Evolutionary conservation across 208 protist genomes (phyloP), one percentile per base, ranked within the genome.

Genomic region (Trypanosoma brucei): DNA sequence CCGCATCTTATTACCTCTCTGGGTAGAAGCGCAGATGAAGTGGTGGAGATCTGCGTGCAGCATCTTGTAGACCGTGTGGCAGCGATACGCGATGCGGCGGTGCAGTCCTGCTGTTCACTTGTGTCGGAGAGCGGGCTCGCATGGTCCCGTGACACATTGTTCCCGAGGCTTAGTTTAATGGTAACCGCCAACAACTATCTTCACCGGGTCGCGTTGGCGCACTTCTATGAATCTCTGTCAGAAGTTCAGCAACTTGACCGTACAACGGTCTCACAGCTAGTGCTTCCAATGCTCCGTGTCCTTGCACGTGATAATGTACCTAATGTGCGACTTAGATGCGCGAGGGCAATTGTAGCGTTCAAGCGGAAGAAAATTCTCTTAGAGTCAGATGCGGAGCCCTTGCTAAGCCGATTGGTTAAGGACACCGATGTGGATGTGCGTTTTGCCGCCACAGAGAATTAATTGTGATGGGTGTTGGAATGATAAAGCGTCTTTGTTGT

Each of bases 321-420:
- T 3, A 95, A 95, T 62, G 89, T 95, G 58, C 89, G 89, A 0
- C 55, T 93, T 46, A 88, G 87, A 63, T 83, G 86, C 6, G 86
- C 84, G 48, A 76, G 80, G 62, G 85, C 83, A 4, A 68, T 89
- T 22, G 50, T 79, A 14, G 78, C 81, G 36, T 76, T 92, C 30
- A 77, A 70, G 38, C 46, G 40, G 11, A 63, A 62, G 2, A 74
- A 78, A 22, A 86, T 90, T 66, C 55, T 89, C 40, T 48, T 81
- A 7, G 65, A 70, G 5, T 65, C 65, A 34, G 70, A 88, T 11
- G 69, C 74, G 6, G 78, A 92, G 45, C 49, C 78, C 31, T 62
- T 91, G 38, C 52, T 95, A 37, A 62, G 36, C 11, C 76, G 79
- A 63, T 70, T 95, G 52, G 66, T 62, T 33, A 70, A 86, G 48